These are phyloP conservation scores for Thecaphora frezii DNA, from an alignment of 1,284 basidiomycete species.

Conservation along the genomic window DNA sequence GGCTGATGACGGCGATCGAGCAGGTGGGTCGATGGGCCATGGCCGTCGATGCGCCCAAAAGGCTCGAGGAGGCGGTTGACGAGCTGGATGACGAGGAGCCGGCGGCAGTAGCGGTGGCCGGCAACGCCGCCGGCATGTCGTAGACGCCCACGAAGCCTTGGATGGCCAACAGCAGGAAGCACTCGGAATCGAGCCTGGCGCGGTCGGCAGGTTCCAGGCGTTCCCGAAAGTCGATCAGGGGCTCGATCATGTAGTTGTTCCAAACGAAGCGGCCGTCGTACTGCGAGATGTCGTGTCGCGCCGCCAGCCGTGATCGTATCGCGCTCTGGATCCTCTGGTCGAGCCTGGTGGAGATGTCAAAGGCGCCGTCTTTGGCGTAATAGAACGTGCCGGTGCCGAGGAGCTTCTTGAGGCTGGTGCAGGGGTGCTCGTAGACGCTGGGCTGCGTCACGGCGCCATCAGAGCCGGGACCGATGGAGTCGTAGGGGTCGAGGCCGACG, in stretches of 20 bases:
- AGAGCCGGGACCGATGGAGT: slow-evolving; percentile 18
- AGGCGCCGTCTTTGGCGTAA: slow-evolving; percentile 76
- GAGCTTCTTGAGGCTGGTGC: slow-evolving; percentile 84
- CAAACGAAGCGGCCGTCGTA: slow-evolving; percentile 66
- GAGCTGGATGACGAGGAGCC: slow-evolving; percentile 63
- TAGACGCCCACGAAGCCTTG: slow-evolving; percentile 84
- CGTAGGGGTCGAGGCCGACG: slow-evolving; percentile 28
- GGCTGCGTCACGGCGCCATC: slow-evolving; percentile 27
- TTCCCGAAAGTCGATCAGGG: slow-evolving; percentile 77
- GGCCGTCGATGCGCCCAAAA: neutral
- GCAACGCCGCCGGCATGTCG: slow-evolving; percentile 29
- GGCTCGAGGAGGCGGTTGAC: neutral
- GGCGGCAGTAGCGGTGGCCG: neutral
- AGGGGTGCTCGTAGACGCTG: slow-evolving; percentile 77
- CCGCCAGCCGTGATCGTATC: slow-evolving; percentile 3
- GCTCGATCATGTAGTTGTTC: slow-evolving; percentile 80
- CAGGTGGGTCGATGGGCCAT: neutral
- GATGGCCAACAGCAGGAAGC: slow-evolving; percentile 71
- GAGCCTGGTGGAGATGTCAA: slow-evolving; percentile 69
- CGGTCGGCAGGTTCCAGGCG: slow-evolving; percentile 71
- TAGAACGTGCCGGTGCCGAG: slow-evolving; percentile 91
- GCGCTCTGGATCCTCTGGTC: slow-evolving; percentile 61
- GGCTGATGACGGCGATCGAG: slow-evolving; percentile 77
- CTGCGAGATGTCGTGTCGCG: slow-evolving; percentile 14
- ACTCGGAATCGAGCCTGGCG: slow-evolving; percentile 67